Conservation (phyloP, 163 green algal species). For the Chlamydomonas reinhardtii region DNA sequence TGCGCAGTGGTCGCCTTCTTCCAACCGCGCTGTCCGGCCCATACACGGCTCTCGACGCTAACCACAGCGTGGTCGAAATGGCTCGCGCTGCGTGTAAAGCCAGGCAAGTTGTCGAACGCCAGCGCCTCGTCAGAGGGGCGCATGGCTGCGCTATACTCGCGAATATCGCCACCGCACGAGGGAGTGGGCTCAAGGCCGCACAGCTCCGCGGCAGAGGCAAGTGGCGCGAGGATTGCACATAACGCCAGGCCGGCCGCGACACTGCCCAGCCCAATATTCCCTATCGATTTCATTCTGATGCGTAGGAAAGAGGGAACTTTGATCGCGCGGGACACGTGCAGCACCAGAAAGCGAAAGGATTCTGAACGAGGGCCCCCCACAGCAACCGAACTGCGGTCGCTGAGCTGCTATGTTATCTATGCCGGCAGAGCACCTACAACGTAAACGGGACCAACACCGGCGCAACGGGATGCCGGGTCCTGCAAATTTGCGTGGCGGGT, state of each 20-base stretch:
- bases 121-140: neutral
- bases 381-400: no score
- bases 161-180: constrained; percentile 10
- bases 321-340: no score
- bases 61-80: constrained; percentile 90
- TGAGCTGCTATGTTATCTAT: no score
- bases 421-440: no score
- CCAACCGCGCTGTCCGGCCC: constrained; percentile 64
- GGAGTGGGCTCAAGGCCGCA: constrained; percentile 36
- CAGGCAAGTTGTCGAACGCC: constrained; percentile 84
- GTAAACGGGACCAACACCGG: no score
- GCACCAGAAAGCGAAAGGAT: no score
- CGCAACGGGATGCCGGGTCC: no score
- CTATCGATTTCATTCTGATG: no score
- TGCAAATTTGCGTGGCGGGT: no score
- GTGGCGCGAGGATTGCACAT: neutral
- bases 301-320: no score
- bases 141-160: constrained; percentile 5
- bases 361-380: no score
- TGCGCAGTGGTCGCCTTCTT: constrained; percentile 74
- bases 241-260: neutral
- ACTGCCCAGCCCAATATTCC: neutral
- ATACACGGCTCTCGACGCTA: constrained; percentile 90
- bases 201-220: neutral
- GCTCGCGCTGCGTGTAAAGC: constrained; percentile 91